Percentiles rank a stretch among this genome's conserved stretches.
phyloP scores from a whole-genome alignment of 805 yeast genomes.

The Blastobotrys terrestris region DNA sequence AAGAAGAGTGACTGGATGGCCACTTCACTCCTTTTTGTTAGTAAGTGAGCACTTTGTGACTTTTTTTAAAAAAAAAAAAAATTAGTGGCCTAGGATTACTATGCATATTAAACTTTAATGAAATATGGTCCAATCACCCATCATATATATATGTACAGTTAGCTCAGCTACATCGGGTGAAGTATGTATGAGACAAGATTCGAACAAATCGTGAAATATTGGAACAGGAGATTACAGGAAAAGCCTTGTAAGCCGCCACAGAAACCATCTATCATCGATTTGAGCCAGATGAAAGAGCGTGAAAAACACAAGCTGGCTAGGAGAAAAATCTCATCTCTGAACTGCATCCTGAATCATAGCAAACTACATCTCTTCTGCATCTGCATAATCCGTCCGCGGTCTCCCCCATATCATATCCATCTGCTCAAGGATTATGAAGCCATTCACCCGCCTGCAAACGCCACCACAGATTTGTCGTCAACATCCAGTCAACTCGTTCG shows the following conservation, averaged over 20 bases:
- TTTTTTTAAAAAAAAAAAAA: no score
- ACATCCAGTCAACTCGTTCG: neutral
- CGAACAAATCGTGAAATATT: neutral
- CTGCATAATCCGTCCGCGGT: neutral
- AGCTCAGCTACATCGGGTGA: neutral
- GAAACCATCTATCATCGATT: neutral
- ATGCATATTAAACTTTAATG: no score
- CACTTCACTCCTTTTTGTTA: no score
- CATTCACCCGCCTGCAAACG: neutral
- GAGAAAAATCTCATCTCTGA: neutral
- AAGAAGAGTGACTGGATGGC: no score
- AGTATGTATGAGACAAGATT: neutral
- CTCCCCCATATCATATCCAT: neutral
- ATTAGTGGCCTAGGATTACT: no score
- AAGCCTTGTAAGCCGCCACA: neutral
- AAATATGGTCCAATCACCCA: no score
- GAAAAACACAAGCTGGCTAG: neutral
- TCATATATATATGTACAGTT: neutral
- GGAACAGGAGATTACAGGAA: neutral
- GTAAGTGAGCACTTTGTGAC: no score
- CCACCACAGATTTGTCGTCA: neutral
- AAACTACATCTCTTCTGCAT: neutral
- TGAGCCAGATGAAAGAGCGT: neutral
- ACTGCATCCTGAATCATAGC: neutral
- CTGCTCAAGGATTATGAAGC: neutral